A percentile compares a stretch with the other conserved stretches of the same genome.
Conservation (phyloP, 345 rosid species). For the Theobroma cacao region DNA sequence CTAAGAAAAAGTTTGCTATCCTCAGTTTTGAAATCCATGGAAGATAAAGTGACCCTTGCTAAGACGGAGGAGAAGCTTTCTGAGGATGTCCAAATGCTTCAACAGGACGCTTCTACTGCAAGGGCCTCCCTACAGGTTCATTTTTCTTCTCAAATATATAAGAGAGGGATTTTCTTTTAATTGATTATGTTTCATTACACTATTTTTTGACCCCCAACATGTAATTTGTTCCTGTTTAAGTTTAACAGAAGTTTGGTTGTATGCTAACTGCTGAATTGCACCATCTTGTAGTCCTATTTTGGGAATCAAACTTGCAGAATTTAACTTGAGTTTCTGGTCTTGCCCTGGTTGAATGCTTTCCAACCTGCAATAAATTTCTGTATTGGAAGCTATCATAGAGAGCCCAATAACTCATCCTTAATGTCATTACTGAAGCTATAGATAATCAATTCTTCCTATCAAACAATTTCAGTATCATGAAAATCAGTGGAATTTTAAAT, state of each 20-base stretch:
- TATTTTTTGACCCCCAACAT: background rate
- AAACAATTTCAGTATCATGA: background rate
- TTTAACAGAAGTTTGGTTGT: background rate
- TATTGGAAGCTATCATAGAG: background rate
- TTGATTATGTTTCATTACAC: background rate
- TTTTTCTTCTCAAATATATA: constrained; percentile 14
- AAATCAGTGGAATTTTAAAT: background rate
- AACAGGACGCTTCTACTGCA: constrained; percentile 58
- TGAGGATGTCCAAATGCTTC: constrained; percentile 68
- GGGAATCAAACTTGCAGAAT: background rate
- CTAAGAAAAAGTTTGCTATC: constrained; percentile 55
- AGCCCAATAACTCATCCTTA: background rate
- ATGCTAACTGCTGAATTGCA: background rate
- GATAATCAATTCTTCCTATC: background rate
- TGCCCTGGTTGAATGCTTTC: background rate
- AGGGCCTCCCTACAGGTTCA: constrained; percentile 67
- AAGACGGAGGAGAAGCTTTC: constrained; percentile 69
- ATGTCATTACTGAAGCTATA: background rate
- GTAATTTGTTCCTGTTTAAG: background rate
- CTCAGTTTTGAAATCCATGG: constrained; percentile 55
- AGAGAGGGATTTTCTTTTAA: background rate
- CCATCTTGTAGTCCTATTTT: background rate
- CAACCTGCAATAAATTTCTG: background rate
- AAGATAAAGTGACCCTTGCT: constrained; percentile 60
- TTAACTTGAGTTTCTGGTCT: background rate